Percentiles rank a stretch among this genome's conserved stretches.
Conservation (phyloP, 108 stramenopile species). For the Skeletonema marinoi region DNA sequence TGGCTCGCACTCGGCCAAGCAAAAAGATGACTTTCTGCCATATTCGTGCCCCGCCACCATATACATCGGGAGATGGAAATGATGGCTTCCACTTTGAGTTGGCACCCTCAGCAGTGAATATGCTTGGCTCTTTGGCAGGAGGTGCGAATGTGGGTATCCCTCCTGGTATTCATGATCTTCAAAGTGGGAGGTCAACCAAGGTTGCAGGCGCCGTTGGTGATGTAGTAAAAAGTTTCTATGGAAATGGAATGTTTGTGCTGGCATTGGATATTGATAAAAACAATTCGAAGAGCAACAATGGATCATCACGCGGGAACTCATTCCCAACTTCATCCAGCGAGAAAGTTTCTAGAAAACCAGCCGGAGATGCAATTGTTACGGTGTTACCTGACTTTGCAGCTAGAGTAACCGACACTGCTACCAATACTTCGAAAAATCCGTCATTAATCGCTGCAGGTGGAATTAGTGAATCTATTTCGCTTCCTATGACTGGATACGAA, state of each 20-base stretch:
- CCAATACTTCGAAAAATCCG: conserved; percentile 2
- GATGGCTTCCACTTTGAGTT: conserved; percentile 40
- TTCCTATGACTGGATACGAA: conserved; percentile 57
- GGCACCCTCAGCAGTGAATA: conserved; percentile 20
- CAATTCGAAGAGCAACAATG: neutral
- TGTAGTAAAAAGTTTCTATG: conserved; percentile 54
- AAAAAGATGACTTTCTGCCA: conserved; percentile 77
- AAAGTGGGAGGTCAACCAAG: neutral
- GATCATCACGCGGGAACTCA: conserved; percentile 9
- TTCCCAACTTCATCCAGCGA: conserved; percentile 12
- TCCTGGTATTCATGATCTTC: conserved; percentile 36
- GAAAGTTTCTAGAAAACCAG: neutral
- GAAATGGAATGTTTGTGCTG: conserved; percentile 63
- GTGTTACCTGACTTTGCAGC: conserved; percentile 60
- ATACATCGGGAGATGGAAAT: conserved; percentile 35
- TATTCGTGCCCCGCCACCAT: conserved; percentile 78
- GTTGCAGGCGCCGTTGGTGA: conserved; percentile 22
- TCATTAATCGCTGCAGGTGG: conserved; percentile 55
- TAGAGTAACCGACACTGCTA: conserved; percentile 16
- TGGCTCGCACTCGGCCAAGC: conserved; percentile 29
- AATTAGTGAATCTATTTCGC: conserved; percentile 68
- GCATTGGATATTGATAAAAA: conserved; percentile 57
- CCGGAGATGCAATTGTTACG: conserved; percentile 66
- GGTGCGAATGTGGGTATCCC: conserved; percentile 17
- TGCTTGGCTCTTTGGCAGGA: conserved; percentile 18